These are phyloP conservation scores for Smittium culicis DNA, from an alignment of 371 early-diverging fungal genomes.

Conservation along the genomic window DNA sequence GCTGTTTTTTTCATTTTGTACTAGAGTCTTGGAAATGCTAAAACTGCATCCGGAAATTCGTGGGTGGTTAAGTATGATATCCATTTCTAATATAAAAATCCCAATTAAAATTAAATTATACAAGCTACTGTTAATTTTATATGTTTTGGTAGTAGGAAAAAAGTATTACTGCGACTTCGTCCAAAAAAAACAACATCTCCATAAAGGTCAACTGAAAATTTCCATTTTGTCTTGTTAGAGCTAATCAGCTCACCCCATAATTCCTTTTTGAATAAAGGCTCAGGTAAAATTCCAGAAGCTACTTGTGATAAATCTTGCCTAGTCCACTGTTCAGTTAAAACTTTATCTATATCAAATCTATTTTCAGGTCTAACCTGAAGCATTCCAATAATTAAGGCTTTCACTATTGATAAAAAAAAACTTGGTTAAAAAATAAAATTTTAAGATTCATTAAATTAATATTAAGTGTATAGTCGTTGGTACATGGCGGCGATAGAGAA, in stretches of 20 bases:
- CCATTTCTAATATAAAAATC: neutral
- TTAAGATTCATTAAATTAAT: too few relatives aligned
- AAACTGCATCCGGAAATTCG: neutral
- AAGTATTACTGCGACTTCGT: constrained; percentile 18
- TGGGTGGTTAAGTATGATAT: constrained; percentile 1
- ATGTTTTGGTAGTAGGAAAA: too few relatives aligned
- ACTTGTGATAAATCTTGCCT: constrained; percentile 15
- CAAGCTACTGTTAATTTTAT: too few relatives aligned
- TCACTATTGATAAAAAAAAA: constrained; percentile 5
- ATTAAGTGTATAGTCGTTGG: too few relatives aligned
- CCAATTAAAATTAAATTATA: neutral
- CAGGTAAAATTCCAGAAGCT: constrained; percentile 13
- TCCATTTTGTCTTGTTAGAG: neutral
- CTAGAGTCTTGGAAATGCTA: neutral
- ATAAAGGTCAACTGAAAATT: constrained; percentile 16
- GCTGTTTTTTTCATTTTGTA: neutral
- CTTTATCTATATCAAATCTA: constrained; percentile 20
- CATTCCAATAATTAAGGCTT: constrained; percentile 19
- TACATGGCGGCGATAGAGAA: constrained; percentile 13
- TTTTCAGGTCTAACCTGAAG: constrained; percentile 18
- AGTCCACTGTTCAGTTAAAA: constrained; percentile 23
- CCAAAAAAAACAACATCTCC: constrained; percentile 19
- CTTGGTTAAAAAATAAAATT: too few relatives aligned
- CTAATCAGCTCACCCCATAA: neutral
- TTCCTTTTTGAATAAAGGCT: constrained; percentile 7